Evolutionary conservation across 1,139 yeast genomes (phyloP), one percentile per base, ranked within the genome.

Genomic region (Sugiyamaella sp.): DNA sequence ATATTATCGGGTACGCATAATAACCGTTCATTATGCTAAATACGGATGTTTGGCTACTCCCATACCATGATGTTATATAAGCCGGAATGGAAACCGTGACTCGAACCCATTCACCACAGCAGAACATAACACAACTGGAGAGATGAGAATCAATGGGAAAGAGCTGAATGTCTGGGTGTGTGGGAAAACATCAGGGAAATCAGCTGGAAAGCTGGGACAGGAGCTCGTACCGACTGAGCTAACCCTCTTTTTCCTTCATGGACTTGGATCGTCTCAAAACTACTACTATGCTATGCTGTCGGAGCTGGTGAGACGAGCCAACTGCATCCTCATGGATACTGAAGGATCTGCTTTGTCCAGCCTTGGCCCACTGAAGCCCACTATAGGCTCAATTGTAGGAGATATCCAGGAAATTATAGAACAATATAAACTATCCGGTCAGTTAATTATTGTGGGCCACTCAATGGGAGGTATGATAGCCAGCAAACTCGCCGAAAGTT

Each of bases 401-500:
- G 68, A 65, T 52, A 62, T 65, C 5, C 46, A 60, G 19, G 59
- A 57, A 12, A 57, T 65, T 20, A 55, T 67, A 9, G 51, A 58
- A 25, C 61, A 63, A 43, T 54, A 60, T 39, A 53, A 48, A 1
- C 49, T 66, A 24, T 41, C 53, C 14, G 45, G 65, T 3, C 56
- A 60, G 8, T 50, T 44, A 2, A 44, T 50, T 5, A 16, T 68
- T n/a, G 64, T 68, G 12, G 72, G 72, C 2, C 71, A 68, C 53
- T 68, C 72, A 1, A 68, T 69, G 71, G 69, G 71, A 2, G 72
- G 72, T 1, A 63, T 69, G 68, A 57, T 66, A 20, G 66, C 67
- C 10, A 60, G 62, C 52, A 63, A 63, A 45, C 56, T 65, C 16
- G 60, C 60, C 9, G 53, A 42, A 21, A 33, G 33, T 14, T 43